These are phyloP conservation scores for Eragrostis nindensis DNA, from an alignment of 176 grass and related monocot species.

Conservation along the genomic window DNA sequence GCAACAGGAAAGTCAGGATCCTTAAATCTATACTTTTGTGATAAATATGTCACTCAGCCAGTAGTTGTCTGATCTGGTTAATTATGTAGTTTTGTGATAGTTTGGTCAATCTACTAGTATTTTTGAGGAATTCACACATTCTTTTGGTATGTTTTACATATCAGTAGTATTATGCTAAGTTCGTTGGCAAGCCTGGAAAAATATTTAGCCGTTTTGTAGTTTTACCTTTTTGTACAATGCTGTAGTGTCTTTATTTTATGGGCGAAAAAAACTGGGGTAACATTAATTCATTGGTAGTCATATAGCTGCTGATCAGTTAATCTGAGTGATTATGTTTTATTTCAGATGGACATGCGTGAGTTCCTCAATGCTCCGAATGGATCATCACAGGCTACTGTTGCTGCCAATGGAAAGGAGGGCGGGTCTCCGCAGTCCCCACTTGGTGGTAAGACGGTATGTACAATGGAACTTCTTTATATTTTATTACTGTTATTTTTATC, in stretches of 20 bases:
- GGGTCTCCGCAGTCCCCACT: conserved; percentile 84
- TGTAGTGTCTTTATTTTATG: background rate
- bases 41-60: background rate
- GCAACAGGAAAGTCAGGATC: background rate
- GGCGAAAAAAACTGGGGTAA: background rate
- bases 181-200: conserved; percentile 1
- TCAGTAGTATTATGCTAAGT: background rate
- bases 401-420: conserved; percentile 65
- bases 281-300: background rate
- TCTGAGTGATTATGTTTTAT: conserved; percentile 24
- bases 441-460: conserved; percentile 84
- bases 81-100: background rate
- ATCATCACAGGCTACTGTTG: conserved; percentile 58
- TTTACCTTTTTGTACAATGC: conserved; percentile 2
- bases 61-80: background rate
- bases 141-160: background rate
- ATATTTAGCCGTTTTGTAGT: background rate
- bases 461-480: conserved; percentile 6
- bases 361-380: conserved; percentile 97
- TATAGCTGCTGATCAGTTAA: background rate
- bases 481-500: background rate
- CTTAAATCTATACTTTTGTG: background rate
- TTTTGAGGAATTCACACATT: background rate
- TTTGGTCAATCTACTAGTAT: background rate
- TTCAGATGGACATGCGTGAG: conserved; percentile 96